Base-by-base conservation (phyloP, 371 early-diverging fungal genomes). In the Entomophthora muscae region DNA sequence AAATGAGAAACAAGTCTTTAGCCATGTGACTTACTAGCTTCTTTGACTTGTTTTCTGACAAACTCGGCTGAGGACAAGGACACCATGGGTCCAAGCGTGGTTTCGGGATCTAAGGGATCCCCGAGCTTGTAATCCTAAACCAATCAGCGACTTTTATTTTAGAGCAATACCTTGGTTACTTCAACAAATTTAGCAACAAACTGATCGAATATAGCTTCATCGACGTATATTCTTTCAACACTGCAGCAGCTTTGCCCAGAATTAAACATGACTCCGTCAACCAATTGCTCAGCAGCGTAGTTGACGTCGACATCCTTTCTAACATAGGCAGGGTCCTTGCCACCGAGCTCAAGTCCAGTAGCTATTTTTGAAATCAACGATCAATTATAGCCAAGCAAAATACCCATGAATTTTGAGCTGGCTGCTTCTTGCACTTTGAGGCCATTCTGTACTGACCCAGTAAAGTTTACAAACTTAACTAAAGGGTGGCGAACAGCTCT, bases 261-360 rank as follows among this genome's bases (percentile, higher is more conserved):
- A 70, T 92, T 92, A 68, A 87, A 90, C 70, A 87, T 83, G 5
- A 85, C 85, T 3, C 90, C 92, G 66, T 89, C 90, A 26, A 89
- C 79, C 10, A 90, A 72, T 53, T 84, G 83, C 67, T 85, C 86
- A 12, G 75, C 83, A 0, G 89, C 84, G 63, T 78, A 79, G 57
- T 75, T 76, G 42, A 88, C 54, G 67, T 92, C 80, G 10, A 81
- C 79, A 70, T 92, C 92, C 3, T 76, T 70, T 12, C 86, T 76
- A 2, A 92, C 89, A 68, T 88, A 89, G 5, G 89, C 89, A 10
- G 92, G 87, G 68, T 88, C 89, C 67, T 89, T 90, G 13, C 92
- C 92, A 21, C 92, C 92, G 3, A 91, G 75, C 63, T 91, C 92
- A 68, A 91, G 77, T 0, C 84, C 85, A 22, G 82, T 79, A 3